Percentiles rank a stretch among this genome's conserved stretches.
These are phyloP conservation scores for Wallacemonas sp. DNA, from an alignment of 208 protist species.

Conservation along the genomic window DNA sequence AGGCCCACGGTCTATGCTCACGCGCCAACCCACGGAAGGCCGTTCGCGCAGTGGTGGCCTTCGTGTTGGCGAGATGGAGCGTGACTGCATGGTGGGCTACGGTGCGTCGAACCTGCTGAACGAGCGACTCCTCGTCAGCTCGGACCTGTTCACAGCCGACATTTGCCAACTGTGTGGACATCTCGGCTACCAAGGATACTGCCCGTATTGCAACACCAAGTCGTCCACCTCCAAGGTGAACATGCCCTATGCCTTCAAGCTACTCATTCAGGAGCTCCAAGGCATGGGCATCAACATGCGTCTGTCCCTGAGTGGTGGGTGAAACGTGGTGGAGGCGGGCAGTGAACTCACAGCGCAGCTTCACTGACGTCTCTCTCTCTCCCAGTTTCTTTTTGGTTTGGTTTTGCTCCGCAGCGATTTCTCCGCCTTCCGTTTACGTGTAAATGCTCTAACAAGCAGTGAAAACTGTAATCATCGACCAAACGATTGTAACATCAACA, in stretches of 20 bases:
- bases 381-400: no score
- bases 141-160: conserved; percentile 96
- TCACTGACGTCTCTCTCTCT: no score
- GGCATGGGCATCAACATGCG: conserved; percentile 97
- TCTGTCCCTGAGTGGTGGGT: conserved; percentile 46
- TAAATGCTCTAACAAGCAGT: no score
- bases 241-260: conserved; percentile 99
- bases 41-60: conserved; percentile 98
- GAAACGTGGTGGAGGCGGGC: no score
- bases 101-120: conserved; percentile 95
- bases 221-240: conserved; percentile 86
- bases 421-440: no score
- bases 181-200: conserved; percentile 91
- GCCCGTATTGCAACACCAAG: conserved; percentile 94
- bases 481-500: no score
- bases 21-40: conserved; percentile 99
- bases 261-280: conserved; percentile 99
- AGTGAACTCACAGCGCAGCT: no score
- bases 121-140: conserved; percentile 97
- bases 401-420: no score
- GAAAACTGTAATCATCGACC: no score
- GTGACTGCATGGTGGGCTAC: conserved; percentile 99
- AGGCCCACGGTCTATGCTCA: conserved; percentile 95
- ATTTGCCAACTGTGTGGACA: conserved; percentile 95
- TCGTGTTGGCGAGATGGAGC: conserved; percentile 99